A percentile compares a stretch with the other conserved stretches of the same genome.
Evolutionary conservation across 768 basidiomycete genomes (phyloP).

Genomic region (Podaxis sp.): DNA sequence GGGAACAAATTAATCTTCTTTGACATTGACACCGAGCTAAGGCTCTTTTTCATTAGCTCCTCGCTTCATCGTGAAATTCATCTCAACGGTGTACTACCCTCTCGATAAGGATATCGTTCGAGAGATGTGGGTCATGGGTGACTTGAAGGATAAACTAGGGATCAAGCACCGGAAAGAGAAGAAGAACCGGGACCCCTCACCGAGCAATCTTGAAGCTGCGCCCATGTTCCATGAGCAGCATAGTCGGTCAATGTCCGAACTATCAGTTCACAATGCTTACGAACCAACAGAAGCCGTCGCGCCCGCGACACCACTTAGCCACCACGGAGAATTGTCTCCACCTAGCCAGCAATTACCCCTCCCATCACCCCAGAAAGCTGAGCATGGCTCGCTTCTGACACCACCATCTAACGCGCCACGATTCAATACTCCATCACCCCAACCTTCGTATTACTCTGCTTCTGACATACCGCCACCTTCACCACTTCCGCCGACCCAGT

Average conservation of each 20-base stretch:
- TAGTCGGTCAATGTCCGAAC: slow-evolving; percentile 63
- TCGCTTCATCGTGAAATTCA: slow-evolving; percentile 75
- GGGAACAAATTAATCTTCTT: slow-evolving; percentile 17
- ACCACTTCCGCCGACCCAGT: slow-evolving; percentile 53
- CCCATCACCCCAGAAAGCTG: slow-evolving; percentile 14
- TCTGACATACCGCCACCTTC: slow-evolving; percentile 66
- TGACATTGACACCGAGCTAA: not conserved
- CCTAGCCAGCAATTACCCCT: slow-evolving; percentile 26
- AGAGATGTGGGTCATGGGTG: slow-evolving; percentile 86
- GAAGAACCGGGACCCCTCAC: slow-evolving; percentile 32
- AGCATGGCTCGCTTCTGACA: slow-evolving; percentile 25
- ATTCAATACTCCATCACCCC: slow-evolving; percentile 34
- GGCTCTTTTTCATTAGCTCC: slow-evolving; percentile 51
- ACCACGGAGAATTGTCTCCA: slow-evolving; percentile 28
- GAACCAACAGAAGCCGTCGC: slow-evolving; percentile 44
- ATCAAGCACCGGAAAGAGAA: slow-evolving; percentile 61
- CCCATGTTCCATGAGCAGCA: slow-evolving; percentile 74
- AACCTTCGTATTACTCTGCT: slow-evolving; percentile 67
- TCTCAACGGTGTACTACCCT: slow-evolving; percentile 70
- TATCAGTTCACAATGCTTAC: slow-evolving; percentile 46
- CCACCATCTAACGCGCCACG: slow-evolving; percentile 25
- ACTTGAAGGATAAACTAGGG: slow-evolving; percentile 80
- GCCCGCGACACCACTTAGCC: slow-evolving; percentile 44
- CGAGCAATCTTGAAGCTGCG: slow-evolving; percentile 53
- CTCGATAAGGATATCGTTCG: slow-evolving; percentile 89